Evolutionary conservation across 345 rosid genomes (phyloP).

Genomic region (Acer negundo): DNA sequence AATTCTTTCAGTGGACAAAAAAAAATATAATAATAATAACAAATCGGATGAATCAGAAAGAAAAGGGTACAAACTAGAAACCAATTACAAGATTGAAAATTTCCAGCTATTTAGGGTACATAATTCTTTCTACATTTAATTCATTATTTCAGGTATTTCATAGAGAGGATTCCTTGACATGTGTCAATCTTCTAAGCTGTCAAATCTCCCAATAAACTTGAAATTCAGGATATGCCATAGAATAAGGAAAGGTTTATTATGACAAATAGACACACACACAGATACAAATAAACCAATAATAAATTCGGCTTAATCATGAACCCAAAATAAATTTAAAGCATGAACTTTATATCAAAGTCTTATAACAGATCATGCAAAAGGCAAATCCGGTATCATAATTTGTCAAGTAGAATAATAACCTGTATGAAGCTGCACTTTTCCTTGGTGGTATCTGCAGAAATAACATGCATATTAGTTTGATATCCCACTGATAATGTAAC

Average conservation of each 20-base stretch:
- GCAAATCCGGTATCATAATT: neutral
- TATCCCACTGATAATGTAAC: neutral
- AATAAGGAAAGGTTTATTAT: neutral
- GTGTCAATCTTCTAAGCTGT: neutral
- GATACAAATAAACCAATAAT: neutral
- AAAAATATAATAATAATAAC: no score
- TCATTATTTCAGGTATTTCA: neutral
- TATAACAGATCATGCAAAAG: neutral
- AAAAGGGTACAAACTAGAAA: neutral
- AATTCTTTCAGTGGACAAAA: neutral
- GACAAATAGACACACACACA: neutral
- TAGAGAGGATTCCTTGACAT: neutral
- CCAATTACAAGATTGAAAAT: neutral
- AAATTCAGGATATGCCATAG: neutral
- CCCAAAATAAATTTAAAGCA: neutral
- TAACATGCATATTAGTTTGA: slow-evolving; percentile 26
- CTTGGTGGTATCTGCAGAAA: slow-evolving; percentile 97
- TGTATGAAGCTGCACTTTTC: slow-evolving; percentile 95
- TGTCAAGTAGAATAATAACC: slow-evolving; percentile 47
- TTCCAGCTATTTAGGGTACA: neutral
- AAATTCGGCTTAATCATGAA: neutral
- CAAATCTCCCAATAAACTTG: neutral
- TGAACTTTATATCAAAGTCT: neutral
- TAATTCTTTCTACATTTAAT: neutral
- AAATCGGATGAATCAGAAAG: neutral